Conservation (phyloP, 345 rosid genomes). For the Isatis tinctoria region DNA sequence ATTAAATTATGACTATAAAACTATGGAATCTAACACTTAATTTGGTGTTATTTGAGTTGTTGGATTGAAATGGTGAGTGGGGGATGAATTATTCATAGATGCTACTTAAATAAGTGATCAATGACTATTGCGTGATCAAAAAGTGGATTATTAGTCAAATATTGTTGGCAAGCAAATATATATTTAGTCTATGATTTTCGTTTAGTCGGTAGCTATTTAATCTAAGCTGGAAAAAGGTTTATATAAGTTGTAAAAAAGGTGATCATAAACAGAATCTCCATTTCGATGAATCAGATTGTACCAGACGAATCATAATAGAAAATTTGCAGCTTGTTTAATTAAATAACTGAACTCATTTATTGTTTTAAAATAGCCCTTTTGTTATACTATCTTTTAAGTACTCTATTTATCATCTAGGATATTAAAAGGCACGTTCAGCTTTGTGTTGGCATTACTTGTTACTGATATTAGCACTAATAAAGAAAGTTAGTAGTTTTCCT, state of each 20-base stretch:
- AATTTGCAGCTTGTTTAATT: not conserved
- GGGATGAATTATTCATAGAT: conserved; percentile 20
- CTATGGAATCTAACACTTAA: conserved; percentile 12
- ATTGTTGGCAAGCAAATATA: conserved; percentile 44
- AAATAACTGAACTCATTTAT: not conserved
- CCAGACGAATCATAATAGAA: not conserved
- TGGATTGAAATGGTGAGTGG: conserved; percentile 41
- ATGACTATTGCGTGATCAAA: conserved; percentile 19
- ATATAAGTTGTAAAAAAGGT: conserved; percentile 16
- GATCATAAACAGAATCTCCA: conserved; percentile 20
- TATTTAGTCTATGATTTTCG: not conserved
- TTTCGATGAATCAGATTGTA: conserved; percentile 20
- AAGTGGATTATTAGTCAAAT: conserved; percentile 56
- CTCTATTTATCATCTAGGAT: not conserved
- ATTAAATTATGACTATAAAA: not conserved
- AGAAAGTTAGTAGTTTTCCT: conserved; percentile 2
- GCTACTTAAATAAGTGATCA: conserved; percentile 16
- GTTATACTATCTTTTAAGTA: no score
- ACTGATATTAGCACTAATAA: not conserved
- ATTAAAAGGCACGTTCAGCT: not conserved
- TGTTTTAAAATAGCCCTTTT: not conserved
- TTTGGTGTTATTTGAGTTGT: conserved; percentile 27
- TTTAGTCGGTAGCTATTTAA: not conserved
- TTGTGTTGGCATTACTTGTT: conserved; percentile 20
- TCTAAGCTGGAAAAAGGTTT: not conserved